Base-by-base conservation (phyloP, 768 basidiomycete genomes). In the Boletus fagicola region DNA sequence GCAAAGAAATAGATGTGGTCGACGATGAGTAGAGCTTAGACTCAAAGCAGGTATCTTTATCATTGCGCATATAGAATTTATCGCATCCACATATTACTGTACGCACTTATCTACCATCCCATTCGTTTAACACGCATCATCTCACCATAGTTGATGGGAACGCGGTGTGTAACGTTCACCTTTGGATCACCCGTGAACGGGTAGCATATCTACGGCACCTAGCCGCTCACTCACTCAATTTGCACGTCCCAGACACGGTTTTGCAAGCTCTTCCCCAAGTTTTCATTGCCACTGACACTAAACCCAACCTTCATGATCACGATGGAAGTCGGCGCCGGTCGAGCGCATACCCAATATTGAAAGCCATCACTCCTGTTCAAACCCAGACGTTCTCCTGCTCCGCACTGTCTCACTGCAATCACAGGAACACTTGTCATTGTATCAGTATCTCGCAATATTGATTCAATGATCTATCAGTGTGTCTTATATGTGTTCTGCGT, bases 1-100 rank as follows among this genome's bases (percentile, higher is more conserved):
- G 72, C 78, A 44, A 90, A 88, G 79, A 88, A 89, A 76, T 90
- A 88, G 77, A 72, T 18, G 24, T n/a, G 43, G n/a, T 45, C 54
- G 31, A 30, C 15, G 15, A 12, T 5, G 35, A 33, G 12, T 45
- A 51, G 40, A 53, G 24, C 28, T 53, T n/a, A n/a, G n/a, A n/a
- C n/a, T n/a, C n/a, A 20, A 53, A 45, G 24, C 28, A 24, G 30
- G 51, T 39, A 62, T 46, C 42, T 39, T 55, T 55, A 61, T 46
- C 44, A 54, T 40, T 16, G n/a, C 61, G 24, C 51, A 63, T 42
- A 58, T 65, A 68, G 65, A 66, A 24, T 15, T 55, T 40, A 65
- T 53, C 44, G 53, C 66, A 66, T 51, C 49, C 35, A 54, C 51
- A 28, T 46, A 49, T 48, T 59, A 65, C 16, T 33, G 39, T 56